A percentile compares a stretch with the other conserved stretches of the same genome.
These are phyloP conservation scores for Populus euphratica DNA, from an alignment of 345 rosid genomes.

Conservation along the genomic window DNA sequence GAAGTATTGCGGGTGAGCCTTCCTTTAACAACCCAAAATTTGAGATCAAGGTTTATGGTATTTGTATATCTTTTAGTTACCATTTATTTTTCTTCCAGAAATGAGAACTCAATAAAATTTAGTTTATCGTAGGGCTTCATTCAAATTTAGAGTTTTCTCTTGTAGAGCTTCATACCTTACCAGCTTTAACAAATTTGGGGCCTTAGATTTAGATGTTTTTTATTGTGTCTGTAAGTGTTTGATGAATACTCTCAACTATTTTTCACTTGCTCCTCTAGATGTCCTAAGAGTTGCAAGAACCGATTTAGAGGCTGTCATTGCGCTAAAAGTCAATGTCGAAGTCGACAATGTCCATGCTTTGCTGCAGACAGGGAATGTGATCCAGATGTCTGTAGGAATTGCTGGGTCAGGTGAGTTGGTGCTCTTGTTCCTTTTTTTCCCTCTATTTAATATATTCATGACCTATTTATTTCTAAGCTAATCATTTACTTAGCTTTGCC, in stretches of 20 bases:
- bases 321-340: constrained; percentile 98
- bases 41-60: neutral
- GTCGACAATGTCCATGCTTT: constrained; percentile 99
- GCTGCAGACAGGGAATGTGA: constrained; percentile 99
- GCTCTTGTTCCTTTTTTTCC: neutral
- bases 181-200: neutral
- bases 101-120: neutral
- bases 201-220: neutral
- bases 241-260: constrained; percentile 15
- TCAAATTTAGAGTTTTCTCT: neutral
- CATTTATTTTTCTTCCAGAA: neutral
- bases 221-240: neutral
- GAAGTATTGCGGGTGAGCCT: constrained; percentile 95
- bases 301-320: constrained; percentile 99
- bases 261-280: constrained; percentile 43
- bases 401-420: constrained; percentile 88
- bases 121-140: neutral
- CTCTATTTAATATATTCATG: neutral
- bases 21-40: neutral
- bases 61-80: neutral
- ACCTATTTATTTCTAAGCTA: neutral
- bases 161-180: neutral
- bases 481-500: neutral
- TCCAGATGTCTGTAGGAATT: constrained; percentile 98
- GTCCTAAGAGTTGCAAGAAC: constrained; percentile 94